A percentile compares a stretch with the other conserved stretches of the same genome.
These are phyloP conservation scores for Hericium coralloides DNA, from an alignment of 768 basidiomycete species.

Conservation along the genomic window DNA sequence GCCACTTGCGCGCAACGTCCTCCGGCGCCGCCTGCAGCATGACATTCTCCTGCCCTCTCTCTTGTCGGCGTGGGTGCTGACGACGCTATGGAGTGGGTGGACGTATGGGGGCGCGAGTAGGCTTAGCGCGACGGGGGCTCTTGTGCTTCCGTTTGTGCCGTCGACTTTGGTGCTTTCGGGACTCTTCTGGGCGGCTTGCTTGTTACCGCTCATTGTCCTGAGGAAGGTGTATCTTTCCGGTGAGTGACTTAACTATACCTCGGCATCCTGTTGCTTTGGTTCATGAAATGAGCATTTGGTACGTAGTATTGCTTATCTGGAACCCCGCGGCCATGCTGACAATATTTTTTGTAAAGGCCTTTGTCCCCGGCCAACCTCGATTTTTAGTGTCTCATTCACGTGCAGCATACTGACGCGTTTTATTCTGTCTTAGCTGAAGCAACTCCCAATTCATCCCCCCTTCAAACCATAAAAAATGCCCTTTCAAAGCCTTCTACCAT, in stretches of 20 bases:
- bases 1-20: conserved; percentile 52
- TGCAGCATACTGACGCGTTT: neutral
- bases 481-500: conserved; percentile 38
- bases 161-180: conserved; percentile 32
- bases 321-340: too few species aligned
- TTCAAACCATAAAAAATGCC: conserved; percentile 35
- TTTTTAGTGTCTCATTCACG: neutral
- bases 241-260: conserved; percentile 23
- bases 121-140: conserved; percentile 26
- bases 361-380: neutral
- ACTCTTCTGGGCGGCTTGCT: conserved; percentile 40
- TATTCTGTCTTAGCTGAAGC: conserved; percentile 30
- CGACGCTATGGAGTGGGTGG: conserved; percentile 36
- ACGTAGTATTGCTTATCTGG: too few species aligned
- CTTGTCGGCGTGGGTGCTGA: conserved; percentile 35
- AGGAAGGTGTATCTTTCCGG: conserved; percentile 54
- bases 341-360: neutral
- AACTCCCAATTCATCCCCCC: conserved; percentile 43
- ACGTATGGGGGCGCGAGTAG: conserved; percentile 26
- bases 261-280: too few species aligned
- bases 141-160: conserved; percentile 30
- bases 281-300: too few species aligned
- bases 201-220: conserved; percentile 48
- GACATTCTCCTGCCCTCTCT: conserved; percentile 45
- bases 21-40: conserved; percentile 50